Evolutionary conservation across 108 stramenopile genomes (phyloP).

Genomic region (Seminavis robusta): DNA sequence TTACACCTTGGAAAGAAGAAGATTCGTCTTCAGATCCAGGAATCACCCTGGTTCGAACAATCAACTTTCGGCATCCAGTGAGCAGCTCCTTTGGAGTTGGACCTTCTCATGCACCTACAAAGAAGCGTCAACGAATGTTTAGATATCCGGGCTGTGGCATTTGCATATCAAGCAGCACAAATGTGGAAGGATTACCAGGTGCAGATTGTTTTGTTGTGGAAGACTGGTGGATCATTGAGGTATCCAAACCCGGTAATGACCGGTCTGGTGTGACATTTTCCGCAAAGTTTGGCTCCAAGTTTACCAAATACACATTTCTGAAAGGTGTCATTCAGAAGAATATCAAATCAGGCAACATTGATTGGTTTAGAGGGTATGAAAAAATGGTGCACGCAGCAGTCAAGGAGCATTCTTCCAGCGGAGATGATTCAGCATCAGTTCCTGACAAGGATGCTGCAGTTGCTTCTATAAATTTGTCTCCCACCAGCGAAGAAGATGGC

Average conservation of each 20-base stretch:
- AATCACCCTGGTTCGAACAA: conserved; percentile 18
- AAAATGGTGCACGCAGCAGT: too few relatives aligned
- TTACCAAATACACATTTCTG: conserved; percentile 61
- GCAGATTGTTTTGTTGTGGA: conserved; percentile 65
- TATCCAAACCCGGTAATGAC: conserved; percentile 16
- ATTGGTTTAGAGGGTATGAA: conserved; percentile 39
- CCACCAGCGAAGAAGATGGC: too few relatives aligned
- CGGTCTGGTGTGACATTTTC: conserved; percentile 19
- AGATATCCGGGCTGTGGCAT: conserved; percentile 33
- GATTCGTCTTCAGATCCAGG: background rate
- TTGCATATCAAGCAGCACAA: conserved; percentile 24
- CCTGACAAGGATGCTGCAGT: too few relatives aligned
- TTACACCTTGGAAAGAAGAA: conserved; percentile 13
- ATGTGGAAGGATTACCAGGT: conserved; percentile 32
- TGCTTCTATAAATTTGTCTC: too few relatives aligned
- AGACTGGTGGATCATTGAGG: conserved; percentile 64
- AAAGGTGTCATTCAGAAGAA: conserved; percentile 54
- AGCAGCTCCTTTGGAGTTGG: conserved; percentile 26
- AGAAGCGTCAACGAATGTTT: conserved; percentile 20
- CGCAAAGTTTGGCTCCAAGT: conserved; percentile 42
- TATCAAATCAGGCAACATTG: conserved; percentile 30
- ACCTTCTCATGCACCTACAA: conserved; percentile 33
- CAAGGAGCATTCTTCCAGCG: too few relatives aligned
- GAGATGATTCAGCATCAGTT: too few relatives aligned
- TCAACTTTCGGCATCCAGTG: conserved; percentile 36